Base-by-base conservation (phyloP, 176 grass and related monocot species). In the Paspalum vaginatum region DNA sequence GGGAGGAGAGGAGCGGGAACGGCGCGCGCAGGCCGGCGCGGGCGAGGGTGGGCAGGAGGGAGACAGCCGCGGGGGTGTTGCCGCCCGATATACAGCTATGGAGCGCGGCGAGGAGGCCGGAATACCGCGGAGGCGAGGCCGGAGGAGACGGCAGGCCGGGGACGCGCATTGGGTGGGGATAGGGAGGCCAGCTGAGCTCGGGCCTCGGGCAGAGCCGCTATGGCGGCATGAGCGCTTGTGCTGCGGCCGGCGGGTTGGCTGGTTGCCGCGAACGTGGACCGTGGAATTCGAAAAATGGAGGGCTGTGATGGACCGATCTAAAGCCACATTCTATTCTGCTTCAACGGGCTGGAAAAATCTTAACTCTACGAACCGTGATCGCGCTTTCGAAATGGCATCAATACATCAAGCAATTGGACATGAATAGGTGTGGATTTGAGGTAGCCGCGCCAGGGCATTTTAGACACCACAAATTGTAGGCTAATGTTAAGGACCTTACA, bases 21-120 rank as follows among this genome's bases (percentile, higher is more conserved):
- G 88, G 87, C 12, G 88, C 85, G 79, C 85, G 93, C 39, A 96
- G 87, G 80, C 93, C 90, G 18, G 75, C 65, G 57, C 83, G 70
- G 49, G 88, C 73, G 83, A 93, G 86, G 67, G 89, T 87, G 46
- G 93, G 83, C 43, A 97, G 88, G 40, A 78, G 69, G 65, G 78
- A 86, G 40, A 93, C 72, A 1, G 94, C 94, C 13, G 83, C 74
- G 17, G 56, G 58, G 68, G 89, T 73, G 64, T 79, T 25, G 44
- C 81, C 83, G 12, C 55, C 37, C 2, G 68, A 78, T 44, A 97
- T 69, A 20, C 87, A 83, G 68, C 47, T 70, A 43, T 85, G 87
- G 68, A 93, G 79, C n/a, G 83, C 77, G 26, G 46, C 76, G 61
- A 87, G 70, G 67, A 93, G 83, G 56, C 81, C 82, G 68, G 87